Base-by-base conservation (phyloP, 2,329 filamentous ascomycete species). In the Torrubiellomyces zombiae region DNA sequence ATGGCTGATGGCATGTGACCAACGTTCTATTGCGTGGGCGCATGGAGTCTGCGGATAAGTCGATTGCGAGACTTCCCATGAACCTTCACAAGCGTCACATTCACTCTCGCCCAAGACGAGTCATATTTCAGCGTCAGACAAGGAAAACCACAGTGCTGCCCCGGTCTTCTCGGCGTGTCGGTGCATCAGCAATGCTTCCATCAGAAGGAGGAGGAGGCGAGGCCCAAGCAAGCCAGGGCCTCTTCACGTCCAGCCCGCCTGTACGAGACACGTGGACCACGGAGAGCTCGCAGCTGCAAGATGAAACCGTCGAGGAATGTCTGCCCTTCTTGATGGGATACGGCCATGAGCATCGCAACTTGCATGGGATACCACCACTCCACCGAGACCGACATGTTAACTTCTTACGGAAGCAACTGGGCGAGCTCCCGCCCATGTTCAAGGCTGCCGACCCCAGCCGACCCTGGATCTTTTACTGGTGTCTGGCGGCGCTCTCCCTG, bases 381-480 rank as follows among this genome's bases (percentile, higher is more conserved):
- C 64, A 74, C 37, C 70, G 76, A 20, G 54, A 55, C 32, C 56
- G 56, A 20, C 72, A 76, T 50, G 56, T 67, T 30, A 50, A 45
- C 17, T 85, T 81, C 43, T 51, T 85, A 24, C 60, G 63, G 35
- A 60, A 58, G 35, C 58, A 56, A 36, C 51, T 76, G 16, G 57
- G 56, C 14, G 58, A 57, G 24, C 69, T 91, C 32, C 81, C 86
- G 0, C 55, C 65, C 6, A 58, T 56, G 4, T 93, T 77, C 50
- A 71, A 75, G 26, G 63, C 63, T 24, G 68, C 83, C 37, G 89
- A 98, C 57, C 76, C 89, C 16, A 85, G 79, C 44, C 63, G 86
- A 28, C 85, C 89, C 7, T 98, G 89, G 89, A 67, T 93, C 42
- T 63, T 93, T 35, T 95, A 94, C 55, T 98, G 89, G 89, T 78